Base-by-base conservation (phyloP, 176 grass and related monocot species). In the Aegilops speltoides region DNA sequence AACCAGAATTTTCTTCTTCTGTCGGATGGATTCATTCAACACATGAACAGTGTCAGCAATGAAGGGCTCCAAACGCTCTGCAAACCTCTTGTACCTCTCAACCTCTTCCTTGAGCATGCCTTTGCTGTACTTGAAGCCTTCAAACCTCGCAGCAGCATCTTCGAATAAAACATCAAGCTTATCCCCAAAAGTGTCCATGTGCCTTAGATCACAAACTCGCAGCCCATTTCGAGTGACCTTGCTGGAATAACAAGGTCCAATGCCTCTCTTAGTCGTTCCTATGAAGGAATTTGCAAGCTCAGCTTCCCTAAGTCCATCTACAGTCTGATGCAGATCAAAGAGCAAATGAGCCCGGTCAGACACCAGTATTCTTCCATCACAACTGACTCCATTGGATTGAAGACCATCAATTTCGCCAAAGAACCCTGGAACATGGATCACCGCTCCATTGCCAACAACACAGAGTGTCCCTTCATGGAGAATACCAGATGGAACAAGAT, bases 401-500 rank as follows among this genome's bases (percentile, higher is more conserved):
- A 97, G 85, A 66, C 87, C 85, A 86, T 97, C 94, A 79, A 97
- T 97, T 90, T 97, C 94, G 19, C 80, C 62, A 82, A 97, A 97
- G 54, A 97, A 88, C 6, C 89, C 94, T 32, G 91, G 90, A 87
- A 97, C 91, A 90, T 97, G 91, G 52, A 97, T 91, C 43, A 97
- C 94, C 10, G 60, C 89, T 75, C 91, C 94, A 24, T 97, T 97
- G 75, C 94, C 94, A 94, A 97, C 87, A 52, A 97, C 91, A 76
- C 91, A 94, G 0, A 92, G 76, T 84, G 89, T 90, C 62, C 82
- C 89, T 36, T 93, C 87, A 57, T 93, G 90, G 57, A 97, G 89
- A 82, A 97, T 97, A 72, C 94, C 94, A 26, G 94, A 97, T 57
- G 94, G 94, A 86, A 97, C 89, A 82, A 97, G 94, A 88, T 97